Conservation (phyloP, 1,139 yeast genomes). For the Pichia kudriavzevii region DNA sequence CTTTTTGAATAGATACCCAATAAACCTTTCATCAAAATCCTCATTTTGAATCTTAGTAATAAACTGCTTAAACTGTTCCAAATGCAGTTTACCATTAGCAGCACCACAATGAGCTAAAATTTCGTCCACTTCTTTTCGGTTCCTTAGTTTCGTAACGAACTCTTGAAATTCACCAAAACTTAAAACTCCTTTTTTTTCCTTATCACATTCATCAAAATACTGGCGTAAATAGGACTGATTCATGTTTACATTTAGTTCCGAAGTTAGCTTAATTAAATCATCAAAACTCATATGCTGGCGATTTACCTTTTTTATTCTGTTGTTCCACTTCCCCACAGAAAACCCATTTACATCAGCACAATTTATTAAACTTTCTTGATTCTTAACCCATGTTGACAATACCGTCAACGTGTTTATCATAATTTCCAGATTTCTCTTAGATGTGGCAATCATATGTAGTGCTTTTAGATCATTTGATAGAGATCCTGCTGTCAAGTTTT, state of each 20-base stretch:
- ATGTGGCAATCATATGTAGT: slow-evolving; percentile 69
- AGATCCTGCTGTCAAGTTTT: not conserved
- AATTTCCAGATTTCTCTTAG: slow-evolving; percentile 50
- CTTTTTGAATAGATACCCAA: slow-evolving; percentile 37
- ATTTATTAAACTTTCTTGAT: slow-evolving; percentile 11
- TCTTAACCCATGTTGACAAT: slow-evolving; percentile 8
- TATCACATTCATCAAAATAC: slow-evolving; percentile 20
- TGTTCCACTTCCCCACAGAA: slow-evolving; percentile 51
- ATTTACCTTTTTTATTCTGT: slow-evolving; percentile 32
- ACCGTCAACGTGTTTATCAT: slow-evolving; percentile 31
- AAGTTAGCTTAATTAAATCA: slow-evolving; percentile 60
- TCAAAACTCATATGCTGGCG: slow-evolving; percentile 42
- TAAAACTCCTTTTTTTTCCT: slow-evolving; percentile 37
- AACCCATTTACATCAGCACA: slow-evolving; percentile 42
- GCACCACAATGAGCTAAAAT: slow-evolving; percentile 31
- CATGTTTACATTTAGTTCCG: slow-evolving; percentile 59
- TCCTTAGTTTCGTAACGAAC: slow-evolving; percentile 50
- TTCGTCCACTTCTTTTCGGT: slow-evolving; percentile 41
- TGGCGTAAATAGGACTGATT: slow-evolving; percentile 29
- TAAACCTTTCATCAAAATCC: slow-evolving; percentile 23
- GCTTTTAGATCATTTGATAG: slow-evolving; percentile 29
- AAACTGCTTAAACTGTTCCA: slow-evolving; percentile 40
- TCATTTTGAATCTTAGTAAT: slow-evolving; percentile 47
- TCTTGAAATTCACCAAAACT: slow-evolving; percentile 65
- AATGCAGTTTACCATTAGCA: slow-evolving; percentile 23